A percentile compares a stretch with the other conserved stretches of the same genome.
phyloP scores from a whole-genome alignment of 495 filamentous ascomycete species.

The Coniosporium apollinis region DNA sequence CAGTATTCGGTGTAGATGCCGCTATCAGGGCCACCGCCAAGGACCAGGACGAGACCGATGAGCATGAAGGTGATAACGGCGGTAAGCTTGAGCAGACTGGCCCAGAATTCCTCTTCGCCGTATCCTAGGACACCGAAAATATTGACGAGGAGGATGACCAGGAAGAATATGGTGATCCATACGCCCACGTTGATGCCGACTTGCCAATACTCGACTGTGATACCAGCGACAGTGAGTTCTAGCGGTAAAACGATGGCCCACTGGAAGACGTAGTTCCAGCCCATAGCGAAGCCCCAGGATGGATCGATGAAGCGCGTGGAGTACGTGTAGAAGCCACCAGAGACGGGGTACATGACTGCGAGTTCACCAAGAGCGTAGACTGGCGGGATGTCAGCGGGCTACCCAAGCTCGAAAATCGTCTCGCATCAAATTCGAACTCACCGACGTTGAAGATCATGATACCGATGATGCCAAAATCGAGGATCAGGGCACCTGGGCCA shows the following conservation, averaged over 20 bases:
- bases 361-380: constrained; percentile 86
- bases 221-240: constrained; percentile 35
- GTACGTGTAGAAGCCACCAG: constrained; percentile 84
- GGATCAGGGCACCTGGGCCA: constrained; percentile 70
- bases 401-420: too few species aligned
- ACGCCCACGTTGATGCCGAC: constrained; percentile 24
- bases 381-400: too few species aligned
- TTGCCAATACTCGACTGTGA: constrained; percentile 43
- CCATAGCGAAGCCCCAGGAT: constrained; percentile 52
- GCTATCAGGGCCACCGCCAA: constrained; percentile 53
- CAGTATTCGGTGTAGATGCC: too few species aligned
- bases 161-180: constrained; percentile 32
- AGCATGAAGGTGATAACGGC: constrained; percentile 57
- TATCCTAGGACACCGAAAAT: constrained; percentile 33
- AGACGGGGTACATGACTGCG: constrained; percentile 78
- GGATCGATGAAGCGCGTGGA: constrained; percentile 87
- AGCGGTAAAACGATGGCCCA: constrained; percentile 30
- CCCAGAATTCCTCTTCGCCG: constrained; percentile 35
- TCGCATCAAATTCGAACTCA: too few species aligned
- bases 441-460: constrained; percentile 84
- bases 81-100: not conserved
- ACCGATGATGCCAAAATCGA: constrained; percentile 71
- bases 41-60: constrained; percentile 26
- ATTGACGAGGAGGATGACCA: constrained; percentile 28
- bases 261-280: constrained; percentile 30